These are phyloP conservation scores for Protomyces gravidus DNA, from an alignment of 1,139 yeast genomes.

Conservation along the genomic window DNA sequence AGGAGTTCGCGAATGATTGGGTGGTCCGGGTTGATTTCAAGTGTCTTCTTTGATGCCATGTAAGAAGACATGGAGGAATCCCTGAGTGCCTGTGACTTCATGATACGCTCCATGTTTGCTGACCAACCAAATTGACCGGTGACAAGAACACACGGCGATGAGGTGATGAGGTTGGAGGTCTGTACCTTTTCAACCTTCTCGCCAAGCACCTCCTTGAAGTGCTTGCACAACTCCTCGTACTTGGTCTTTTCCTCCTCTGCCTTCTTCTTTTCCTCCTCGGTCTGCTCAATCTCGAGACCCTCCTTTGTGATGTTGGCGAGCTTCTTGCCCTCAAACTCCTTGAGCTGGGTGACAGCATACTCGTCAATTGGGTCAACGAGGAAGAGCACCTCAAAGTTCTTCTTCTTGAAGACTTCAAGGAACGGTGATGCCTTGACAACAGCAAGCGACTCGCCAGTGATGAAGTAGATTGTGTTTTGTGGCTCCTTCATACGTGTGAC, in stretches of 20 bases:
- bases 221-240: slow-evolving; percentile 89
- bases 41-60: slow-evolving; percentile 99
- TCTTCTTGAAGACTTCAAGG: slow-evolving; percentile 97
- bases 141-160: slow-evolving; percentile 99
- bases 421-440: slow-evolving; percentile 99
- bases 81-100: slow-evolving; percentile 99
- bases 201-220: slow-evolving; percentile 94
- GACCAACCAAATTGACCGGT: slow-evolving; percentile 99
- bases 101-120: slow-evolving; percentile 99
- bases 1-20: slow-evolving; percentile 91
- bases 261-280: slow-evolving; percentile 91
- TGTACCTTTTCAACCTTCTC: slow-evolving; percentile 99
- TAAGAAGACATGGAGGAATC: slow-evolving; percentile 97
- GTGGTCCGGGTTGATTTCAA: slow-evolving; percentile 97
- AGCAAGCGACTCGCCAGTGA: slow-evolving; percentile 97
- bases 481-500: slow-evolving; percentile 99
- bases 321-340: slow-evolving; percentile 99
- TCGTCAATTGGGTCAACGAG: slow-evolving; percentile 99
- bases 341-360: slow-evolving; percentile 98
- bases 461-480: slow-evolving; percentile 98
- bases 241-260: slow-evolving; percentile 92
- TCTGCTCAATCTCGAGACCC: slow-evolving; percentile 90
- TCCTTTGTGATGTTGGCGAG: slow-evolving; percentile 98
- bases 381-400: slow-evolving; percentile 96
- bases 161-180: slow-evolving; percentile 94